Base-by-base conservation (phyloP, 2,329 filamentous ascomycete species). In the Exophiala bonariae region DNA sequence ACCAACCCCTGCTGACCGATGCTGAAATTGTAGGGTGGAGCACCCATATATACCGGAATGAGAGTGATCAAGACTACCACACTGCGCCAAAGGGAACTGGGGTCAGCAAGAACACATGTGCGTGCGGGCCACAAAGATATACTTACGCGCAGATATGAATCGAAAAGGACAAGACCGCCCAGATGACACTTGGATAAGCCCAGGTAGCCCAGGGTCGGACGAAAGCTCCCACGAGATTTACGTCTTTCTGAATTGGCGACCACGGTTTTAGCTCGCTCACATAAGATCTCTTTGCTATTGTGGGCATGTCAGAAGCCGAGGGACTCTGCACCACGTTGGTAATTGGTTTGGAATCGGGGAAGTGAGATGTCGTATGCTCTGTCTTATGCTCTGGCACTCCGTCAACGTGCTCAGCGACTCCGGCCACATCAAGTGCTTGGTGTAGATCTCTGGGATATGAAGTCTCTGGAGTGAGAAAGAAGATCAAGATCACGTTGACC, bases 1-100 rank as follows among this genome's bases (percentile, higher is more conserved):
- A 73, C 76, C 3, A 81, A 67, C 1, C 78, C 79, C n/a, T n/a
- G n/a, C n/a, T 69, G 65, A 50, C 60, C 66, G 4, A 63, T 44
- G 30, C 50, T 51, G 47, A 66, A 67, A 14, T 56, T 52, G 35
- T 67, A 67, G 1, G 55, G 50, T 1, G 42, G 34, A 2, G 41
- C 17, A 36, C 37, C 26, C 7, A 47, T 10, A 6, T 47, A 34
- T n/a, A 47, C 22, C 4, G 44, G 44, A 1, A 42, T 28, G 8
- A 41, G 14, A 7, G 30, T 35, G 9, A 47, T 41, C 7, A 35
- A 14, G 10, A 40, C 20, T n/a, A 40, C 20, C 4, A 40, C 20
- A 4, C 37, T 40, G 37, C 26, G 23, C n/a, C n/a, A n/a, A n/a
- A n/a, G n/a, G n/a, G n/a, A n/a, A n/a, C n/a, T n/a, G n/a, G n/a